Base-by-base conservation (phyloP, 345 rosid species). In the Tarenaya hassleriana region DNA sequence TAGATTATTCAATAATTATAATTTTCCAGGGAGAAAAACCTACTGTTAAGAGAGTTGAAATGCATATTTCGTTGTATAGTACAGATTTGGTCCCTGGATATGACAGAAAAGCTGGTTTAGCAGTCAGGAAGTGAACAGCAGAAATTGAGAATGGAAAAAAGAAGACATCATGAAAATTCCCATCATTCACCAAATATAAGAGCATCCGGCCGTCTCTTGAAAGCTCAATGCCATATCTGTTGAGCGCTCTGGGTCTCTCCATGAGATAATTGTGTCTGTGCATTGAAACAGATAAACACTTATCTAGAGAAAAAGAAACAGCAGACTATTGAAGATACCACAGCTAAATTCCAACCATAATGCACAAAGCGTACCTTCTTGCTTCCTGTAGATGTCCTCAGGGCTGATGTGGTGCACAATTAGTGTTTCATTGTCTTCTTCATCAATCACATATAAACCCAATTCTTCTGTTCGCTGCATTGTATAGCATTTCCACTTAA, bases 211-310 rank as follows among this genome's bases (percentile, higher is more conserved):
- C 34, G 82, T 75, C 74, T 94, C 99, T 70, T 94, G 97, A 70
- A 94, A 94, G 71, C 99, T 88, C 61, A 88, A 80, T 24, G 99
- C 99, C 72, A 94, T 67, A 69, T 94, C 99, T 10, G 94, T 78
- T 51, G 84, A 74, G 52, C 61, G 77, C 29, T 88, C 99, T 8
- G 94, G 88, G 63, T 94, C 97, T 80, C 91, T 83, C 99, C 97
- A 94, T 14, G 97, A 84, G 68, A 94, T 94, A 54, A 94, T 94
- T 34, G 91, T 88, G 69, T 88, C 99, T 94, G 78, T 38, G 37
- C 32, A 63, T 60, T 60, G 29, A 58, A 62, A 60, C 19, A 50
- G 62, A 59, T 40, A 31, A 40, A 50, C 49, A 52, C 24, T 60
- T 60, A 54, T 47, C 41, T 8, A 50, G 34, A 24, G n/a, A 43